These are phyloP conservation scores for Carallia brachiata DNA, from an alignment of 345 rosid species.

Conservation along the genomic window DNA sequence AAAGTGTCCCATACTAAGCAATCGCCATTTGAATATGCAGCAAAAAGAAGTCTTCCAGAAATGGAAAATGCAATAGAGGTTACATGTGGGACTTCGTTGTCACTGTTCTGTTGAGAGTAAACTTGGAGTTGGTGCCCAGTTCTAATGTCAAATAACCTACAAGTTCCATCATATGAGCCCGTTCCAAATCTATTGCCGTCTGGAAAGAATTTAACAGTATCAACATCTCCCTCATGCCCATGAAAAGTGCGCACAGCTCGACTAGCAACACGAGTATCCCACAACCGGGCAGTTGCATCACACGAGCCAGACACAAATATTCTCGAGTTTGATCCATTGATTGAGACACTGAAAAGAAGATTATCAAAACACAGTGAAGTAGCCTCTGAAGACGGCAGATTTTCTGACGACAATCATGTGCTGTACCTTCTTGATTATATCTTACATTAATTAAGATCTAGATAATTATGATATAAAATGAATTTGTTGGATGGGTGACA, in stretches of 20 bases:
- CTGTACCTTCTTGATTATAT: neutral
- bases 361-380: too few relatives aligned
- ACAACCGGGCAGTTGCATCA: conserved; percentile 79
- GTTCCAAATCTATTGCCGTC: conserved; percentile 96
- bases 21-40: conserved; percentile 72
- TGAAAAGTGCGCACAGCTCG: conserved; percentile 85
- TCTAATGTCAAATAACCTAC: conserved; percentile 88
- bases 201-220: conserved; percentile 87
- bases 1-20: conserved; percentile 96
- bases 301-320: conserved; percentile 93
- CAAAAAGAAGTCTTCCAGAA: conserved; percentile 94
- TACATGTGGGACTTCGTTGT: conserved; percentile 53
- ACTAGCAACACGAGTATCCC: conserved; percentile 99
- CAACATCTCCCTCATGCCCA: conserved; percentile 93
- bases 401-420: too few relatives aligned
- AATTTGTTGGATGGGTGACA: too few relatives aligned
- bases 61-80: conserved; percentile 87
- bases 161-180: conserved; percentile 94
- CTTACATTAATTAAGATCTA: too few relatives aligned
- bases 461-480: too few relatives aligned
- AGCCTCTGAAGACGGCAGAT: too few relatives aligned
- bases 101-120: conserved; percentile 52
- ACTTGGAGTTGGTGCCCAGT: conserved; percentile 94
- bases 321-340: conserved; percentile 66
- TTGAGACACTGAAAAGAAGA: conserved; percentile 61